Base-by-base conservation (phyloP, 2,329 filamentous ascomycete genomes). In the Cytospora mali region DNA sequence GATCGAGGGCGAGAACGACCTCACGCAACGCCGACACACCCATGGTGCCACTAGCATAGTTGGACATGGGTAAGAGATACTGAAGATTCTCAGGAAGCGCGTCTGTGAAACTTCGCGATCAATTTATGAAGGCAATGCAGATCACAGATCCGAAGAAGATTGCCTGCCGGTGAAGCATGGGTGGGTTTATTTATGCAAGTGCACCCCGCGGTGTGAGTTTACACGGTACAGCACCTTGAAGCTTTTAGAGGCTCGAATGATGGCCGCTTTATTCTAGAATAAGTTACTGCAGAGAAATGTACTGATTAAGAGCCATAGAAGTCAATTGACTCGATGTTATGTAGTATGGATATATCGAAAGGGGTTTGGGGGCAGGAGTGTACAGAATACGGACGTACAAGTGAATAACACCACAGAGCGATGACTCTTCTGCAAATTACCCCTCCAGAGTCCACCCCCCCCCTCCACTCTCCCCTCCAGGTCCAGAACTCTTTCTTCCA, bases 11-110 rank as follows among this genome's bases (percentile, higher is more conserved):
- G 71, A 64, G 66, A 74, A 64, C 65, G 74, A 74, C 62, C 75
- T 76, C 67, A 79, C 71, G 72, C 81, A 85, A 72, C 76, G 76
- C 69, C 80, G 79, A 72, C 80, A 84, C 67, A 83, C 76, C 81
- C 81, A 84, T 77, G 79, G 78, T 72, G 78, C 75, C 68, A 72
- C 69, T 62, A 75, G 71, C 76, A 78, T 78, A 62, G 54, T 72
- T 59, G 35, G 55, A 48, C 62, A 66, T 64, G 33, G 54, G 57
- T 35, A 49, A 33, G 31, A 29, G 23, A 62, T 35, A 25, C 53
- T 52, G 60, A 35, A 53, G 9, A 23, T 29, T 18, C 23, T 49
- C 48, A 18, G 21, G 35, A 23, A 23, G 13, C 27, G n/a, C n/a
- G 14, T 16, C 50, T 42, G 57, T 28, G 33, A 31, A 29, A 46